phyloP scores from a whole-genome alignment of 129 eudicot species.

The Lactuca saligna region DNA sequence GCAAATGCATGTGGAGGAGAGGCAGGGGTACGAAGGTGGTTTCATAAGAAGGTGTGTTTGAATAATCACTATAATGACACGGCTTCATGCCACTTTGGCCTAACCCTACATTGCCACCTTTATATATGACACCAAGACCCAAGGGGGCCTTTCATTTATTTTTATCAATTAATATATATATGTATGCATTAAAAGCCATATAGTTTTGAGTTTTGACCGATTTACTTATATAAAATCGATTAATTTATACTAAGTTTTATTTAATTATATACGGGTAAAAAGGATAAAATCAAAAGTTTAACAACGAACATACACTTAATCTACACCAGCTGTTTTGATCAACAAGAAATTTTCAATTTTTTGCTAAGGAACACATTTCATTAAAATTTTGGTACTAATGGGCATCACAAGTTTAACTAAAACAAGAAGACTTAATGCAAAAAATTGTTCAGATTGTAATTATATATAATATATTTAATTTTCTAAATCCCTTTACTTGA shows the following conservation, averaged over 20 bases:
- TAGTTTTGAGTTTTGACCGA: background rate
- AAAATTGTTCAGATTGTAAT: background rate
- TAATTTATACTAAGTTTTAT: background rate
- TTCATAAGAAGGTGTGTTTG: slow-evolving; percentile 29
- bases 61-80: slow-evolving; percentile 11
- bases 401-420: no score
- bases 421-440: background rate
- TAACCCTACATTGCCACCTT: slow-evolving; percentile 42
- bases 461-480: no score
- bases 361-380: no score
- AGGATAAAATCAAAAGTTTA: background rate
- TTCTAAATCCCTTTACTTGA: background rate
- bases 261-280: background rate
- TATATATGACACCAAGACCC: slow-evolving; percentile 31
- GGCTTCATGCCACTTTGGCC: slow-evolving; percentile 32
- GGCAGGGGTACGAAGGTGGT: slow-evolving; percentile 35
- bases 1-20: slow-evolving; percentile 57
- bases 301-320: no score
- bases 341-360: no score
- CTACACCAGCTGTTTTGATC: no score
- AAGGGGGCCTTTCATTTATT: slow-evolving; percentile 30
- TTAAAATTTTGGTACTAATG: no score
- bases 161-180: slow-evolving; percentile 17
- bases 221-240: background rate
- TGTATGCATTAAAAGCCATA: background rate